These are phyloP conservation scores for Colletotrichum viniferum DNA, from an alignment of 2,329 filamentous ascomycete species.

Conservation along the genomic window DNA sequence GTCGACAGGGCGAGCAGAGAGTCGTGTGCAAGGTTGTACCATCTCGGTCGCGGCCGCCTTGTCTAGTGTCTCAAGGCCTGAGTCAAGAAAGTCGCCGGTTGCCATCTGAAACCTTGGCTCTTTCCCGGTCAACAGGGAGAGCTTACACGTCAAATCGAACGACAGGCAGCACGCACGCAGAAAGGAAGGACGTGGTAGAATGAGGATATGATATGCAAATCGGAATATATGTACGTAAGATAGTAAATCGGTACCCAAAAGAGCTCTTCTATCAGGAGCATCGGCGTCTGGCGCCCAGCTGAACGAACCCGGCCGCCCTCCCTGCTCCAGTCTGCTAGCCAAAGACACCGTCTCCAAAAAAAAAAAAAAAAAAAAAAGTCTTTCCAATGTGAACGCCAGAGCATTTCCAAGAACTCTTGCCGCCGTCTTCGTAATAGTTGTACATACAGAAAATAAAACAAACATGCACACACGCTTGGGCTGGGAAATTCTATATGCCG, in stretches of 20 bases:
- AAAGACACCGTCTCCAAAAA: neutral
- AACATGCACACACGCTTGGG: neutral
- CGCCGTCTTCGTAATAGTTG: neutral
- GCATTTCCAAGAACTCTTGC: neutral
- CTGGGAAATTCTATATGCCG: neutral
- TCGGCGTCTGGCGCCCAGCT: neutral
- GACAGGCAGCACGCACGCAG: no score
- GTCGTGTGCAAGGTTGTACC: neutral
- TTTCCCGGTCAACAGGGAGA: neutral
- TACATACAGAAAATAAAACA: neutral
- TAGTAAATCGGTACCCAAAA: neutral
- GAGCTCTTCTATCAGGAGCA: neutral
- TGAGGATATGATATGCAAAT: neutral
- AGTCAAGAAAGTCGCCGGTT: neutral
- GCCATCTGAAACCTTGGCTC: neutral
- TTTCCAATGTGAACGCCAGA: constrained; percentile 1
- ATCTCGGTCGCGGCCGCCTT: neutral
- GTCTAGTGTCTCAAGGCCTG: neutral
- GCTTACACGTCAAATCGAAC: neutral
- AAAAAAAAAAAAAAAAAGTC: neutral
- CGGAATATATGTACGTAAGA: neutral
- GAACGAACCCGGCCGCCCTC: neutral
- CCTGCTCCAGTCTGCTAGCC: neutral
- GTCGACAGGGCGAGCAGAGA: neutral
- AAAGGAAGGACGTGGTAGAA: rapidly evolving